Evolutionary conservation across 345 rosid species (phyloP).

Genomic region (Sapria himalayana): DNA sequence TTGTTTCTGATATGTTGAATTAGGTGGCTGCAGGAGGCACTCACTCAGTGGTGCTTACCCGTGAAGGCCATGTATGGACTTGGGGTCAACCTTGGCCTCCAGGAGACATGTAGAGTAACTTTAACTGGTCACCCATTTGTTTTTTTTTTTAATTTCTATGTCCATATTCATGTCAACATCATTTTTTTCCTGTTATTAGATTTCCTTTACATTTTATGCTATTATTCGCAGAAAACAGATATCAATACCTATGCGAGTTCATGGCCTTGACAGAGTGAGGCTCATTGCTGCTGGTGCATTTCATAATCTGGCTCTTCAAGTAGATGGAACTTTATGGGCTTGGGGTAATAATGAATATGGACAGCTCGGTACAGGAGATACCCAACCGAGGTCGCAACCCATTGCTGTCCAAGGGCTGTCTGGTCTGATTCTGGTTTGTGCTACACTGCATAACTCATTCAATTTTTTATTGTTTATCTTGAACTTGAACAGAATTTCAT

Average conservation of each 20-base stretch:
- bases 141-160: background rate
- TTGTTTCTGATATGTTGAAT: conserved; percentile 9
- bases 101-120: conserved; percentile 65
- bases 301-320: conserved; percentile 90
- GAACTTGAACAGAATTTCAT: background rate
- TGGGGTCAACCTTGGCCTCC: conserved; percentile 99
- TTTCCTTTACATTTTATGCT: background rate
- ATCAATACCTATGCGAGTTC: conserved; percentile 88
- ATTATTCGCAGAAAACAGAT: conserved; percentile 64
- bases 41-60: conserved; percentile 89
- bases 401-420: conserved; percentile 74
- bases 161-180: background rate
- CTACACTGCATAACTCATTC: conserved; percentile 1
- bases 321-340: conserved; percentile 86
- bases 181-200: background rate
- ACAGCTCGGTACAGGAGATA: conserved; percentile 98
- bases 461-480: background rate
- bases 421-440: conserved; percentile 61
- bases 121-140: background rate
- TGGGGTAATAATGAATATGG: conserved; percentile 99
- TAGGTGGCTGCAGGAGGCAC: conserved; percentile 99
- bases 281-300: conserved; percentile 94
- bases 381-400: conserved; percentile 96
- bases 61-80: conserved; percentile 85
- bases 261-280: conserved; percentile 81